Evolutionary conservation across 2,329 filamentous ascomycete species (phyloP).

Genomic region (Cercospora citrullina): DNA sequence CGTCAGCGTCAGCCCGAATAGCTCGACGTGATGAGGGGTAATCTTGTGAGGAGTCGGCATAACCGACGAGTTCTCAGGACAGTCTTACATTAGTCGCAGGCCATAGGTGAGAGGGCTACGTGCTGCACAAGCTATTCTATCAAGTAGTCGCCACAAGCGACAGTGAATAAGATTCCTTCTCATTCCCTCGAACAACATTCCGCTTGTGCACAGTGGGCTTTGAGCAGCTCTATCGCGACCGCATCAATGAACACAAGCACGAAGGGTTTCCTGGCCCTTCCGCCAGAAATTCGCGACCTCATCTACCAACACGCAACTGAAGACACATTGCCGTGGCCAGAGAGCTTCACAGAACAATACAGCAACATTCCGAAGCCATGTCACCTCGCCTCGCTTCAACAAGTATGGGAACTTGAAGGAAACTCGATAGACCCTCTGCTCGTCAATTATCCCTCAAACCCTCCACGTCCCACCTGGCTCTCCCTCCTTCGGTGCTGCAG

Average conservation of each 20-base stretch:
- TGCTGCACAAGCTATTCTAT: background rate
- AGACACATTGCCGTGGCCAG: background rate
- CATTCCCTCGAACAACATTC: background rate
- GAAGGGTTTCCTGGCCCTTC: conserved; percentile 7
- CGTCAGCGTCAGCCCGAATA: background rate
- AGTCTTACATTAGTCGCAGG: background rate
- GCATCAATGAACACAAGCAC: background rate
- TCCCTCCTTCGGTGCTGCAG: conserved; percentile 7
- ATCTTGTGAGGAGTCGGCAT: background rate
- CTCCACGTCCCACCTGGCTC: conserved; percentile 11
- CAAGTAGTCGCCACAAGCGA: background rate
- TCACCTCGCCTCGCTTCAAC: background rate
- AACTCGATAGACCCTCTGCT: background rate
- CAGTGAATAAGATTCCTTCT: background rate
- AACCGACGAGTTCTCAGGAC: background rate
- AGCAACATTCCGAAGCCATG: background rate
- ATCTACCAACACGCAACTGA: conserved; percentile 4
- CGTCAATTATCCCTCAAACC: background rate
- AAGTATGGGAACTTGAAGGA: background rate
- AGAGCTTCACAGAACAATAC: background rate
- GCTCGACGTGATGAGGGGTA: background rate
- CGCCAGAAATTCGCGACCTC: conserved; percentile 16
- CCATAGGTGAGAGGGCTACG: background rate
- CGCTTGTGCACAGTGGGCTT: background rate
- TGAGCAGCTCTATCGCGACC: background rate